phyloP scores from a whole-genome alignment of 352 stramenopile genomes.

The Halophytophthora batemanensis region DNA sequence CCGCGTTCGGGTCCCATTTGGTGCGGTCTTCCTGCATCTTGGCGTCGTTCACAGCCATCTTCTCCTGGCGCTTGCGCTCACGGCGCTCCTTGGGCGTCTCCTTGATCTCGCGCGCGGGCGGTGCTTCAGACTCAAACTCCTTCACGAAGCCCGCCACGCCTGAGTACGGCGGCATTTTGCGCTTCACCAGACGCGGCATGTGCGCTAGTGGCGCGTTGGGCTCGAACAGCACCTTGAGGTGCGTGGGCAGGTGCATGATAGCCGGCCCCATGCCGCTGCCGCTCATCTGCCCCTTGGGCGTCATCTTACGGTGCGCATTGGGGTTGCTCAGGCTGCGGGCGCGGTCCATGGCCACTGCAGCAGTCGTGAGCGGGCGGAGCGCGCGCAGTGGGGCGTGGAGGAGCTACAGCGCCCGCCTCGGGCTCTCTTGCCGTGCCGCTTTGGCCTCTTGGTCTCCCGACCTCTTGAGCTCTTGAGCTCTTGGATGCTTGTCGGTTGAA shows the following conservation, averaged over 20 bases:
- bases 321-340: slow-evolving; percentile 22
- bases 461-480: no score
- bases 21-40: slow-evolving; percentile 59
- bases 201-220: slow-evolving; percentile 71
- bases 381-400: background rate
- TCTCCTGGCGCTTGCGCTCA: slow-evolving; percentile 58
- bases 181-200: slow-evolving; percentile 71
- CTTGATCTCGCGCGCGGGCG: slow-evolving; percentile 49
- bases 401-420: no score
- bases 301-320: slow-evolving; percentile 86
- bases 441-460: no score
- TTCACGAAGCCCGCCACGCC: slow-evolving; percentile 44
- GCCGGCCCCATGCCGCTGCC: slow-evolving; percentile 83
- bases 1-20: slow-evolving; percentile 70
- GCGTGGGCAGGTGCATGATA: slow-evolving; percentile 74
- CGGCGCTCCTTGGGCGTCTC: slow-evolving; percentile 79
- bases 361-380: background rate
- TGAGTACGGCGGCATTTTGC: slow-evolving; percentile 84
- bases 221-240: slow-evolving; percentile 82
- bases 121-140: slow-evolving; percentile 57
- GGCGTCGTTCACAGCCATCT: slow-evolving; percentile 52
- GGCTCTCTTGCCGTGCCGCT: no score
- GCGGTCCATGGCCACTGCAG: slow-evolving; percentile 17
- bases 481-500: no score
- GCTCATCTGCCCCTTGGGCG: slow-evolving; percentile 87